Base-by-base conservation (phyloP, 805 yeast genomes). In the Candida sakaeoensis region DNA sequence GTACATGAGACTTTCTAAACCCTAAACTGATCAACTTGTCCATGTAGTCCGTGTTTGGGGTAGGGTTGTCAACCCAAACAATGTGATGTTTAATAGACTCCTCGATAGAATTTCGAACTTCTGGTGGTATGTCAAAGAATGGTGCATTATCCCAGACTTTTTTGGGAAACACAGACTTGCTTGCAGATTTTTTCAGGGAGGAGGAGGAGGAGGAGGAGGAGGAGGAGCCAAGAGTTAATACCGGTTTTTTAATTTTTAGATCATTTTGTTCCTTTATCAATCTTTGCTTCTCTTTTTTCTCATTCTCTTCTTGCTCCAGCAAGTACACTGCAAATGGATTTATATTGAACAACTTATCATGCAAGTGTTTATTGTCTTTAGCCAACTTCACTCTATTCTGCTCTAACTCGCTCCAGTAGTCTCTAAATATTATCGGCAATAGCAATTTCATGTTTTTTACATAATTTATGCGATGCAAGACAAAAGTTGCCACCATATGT, bases 401-500 rank as follows among this genome's bases (percentile, higher is more conserved):
- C 40, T 86, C 95, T 42, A 91, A 62, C 15, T 75, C 78, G 16
- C 70, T 59, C 98, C 98, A 91, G 19, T 86, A 67, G 36, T 76
- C 76, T 47, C 87, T 79, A 56, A 87, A 95, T 23, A 82, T 79
- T 3, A 82, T 77, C 0, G 98, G 98, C 10, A 91, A 69, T 52
- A 88, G 82, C 90, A 90, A 81, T 44, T 85, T 85, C 60, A 91
- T 58, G 55, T 87, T 89, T 51, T 89, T 89, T 49, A 81, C 82
- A 44, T 80, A 85, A 26, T 90, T 81, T 14, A 91, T 72, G 25
- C 95, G 68, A 56, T 80, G 90, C 45, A 91, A 60, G 0, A 91
- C 93, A 48, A 83, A 86, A 0, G 97, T 89, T 0, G 99, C 97
- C 0, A 91, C 89, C 52, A 75, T 74, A 57, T 90, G 95, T 34